These are phyloP conservation scores for Teunomyces gatunensis DNA, from an alignment of 805 yeast genomes.

Conservation along the genomic window DNA sequence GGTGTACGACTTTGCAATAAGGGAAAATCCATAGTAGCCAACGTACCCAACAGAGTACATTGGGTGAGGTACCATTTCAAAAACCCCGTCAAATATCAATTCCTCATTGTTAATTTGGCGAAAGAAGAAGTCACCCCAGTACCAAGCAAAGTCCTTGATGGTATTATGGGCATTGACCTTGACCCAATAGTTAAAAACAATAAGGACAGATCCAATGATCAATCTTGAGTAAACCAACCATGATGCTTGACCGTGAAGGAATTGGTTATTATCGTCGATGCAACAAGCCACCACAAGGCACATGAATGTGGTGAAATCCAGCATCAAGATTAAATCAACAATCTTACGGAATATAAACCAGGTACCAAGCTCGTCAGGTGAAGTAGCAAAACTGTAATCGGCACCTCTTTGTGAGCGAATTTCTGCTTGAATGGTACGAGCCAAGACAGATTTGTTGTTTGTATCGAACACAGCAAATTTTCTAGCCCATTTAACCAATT, in stretches of 20 bases:
- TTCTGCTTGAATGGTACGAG: constrained; percentile 38
- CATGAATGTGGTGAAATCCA: constrained; percentile 74
- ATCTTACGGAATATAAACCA: constrained; percentile 79
- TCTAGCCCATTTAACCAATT: constrained; percentile 52
- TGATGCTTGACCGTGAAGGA: constrained; percentile 37
- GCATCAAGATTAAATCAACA: constrained; percentile 81
- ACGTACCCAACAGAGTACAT: constrained; percentile 89
- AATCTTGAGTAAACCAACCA: constrained; percentile 51
- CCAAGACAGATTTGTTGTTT: constrained; percentile 27
- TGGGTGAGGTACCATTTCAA: constrained; percentile 88
- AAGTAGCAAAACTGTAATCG: constrained; percentile 23
- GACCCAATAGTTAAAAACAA: constrained; percentile 78
- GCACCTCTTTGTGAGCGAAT: constrained; percentile 39
- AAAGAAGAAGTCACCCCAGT: constrained; percentile 93
- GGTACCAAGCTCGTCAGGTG: constrained; percentile 75
- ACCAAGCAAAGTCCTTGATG: constrained; percentile 90
- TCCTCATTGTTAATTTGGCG: constrained; percentile 60
- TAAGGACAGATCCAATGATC: constrained; percentile 55
- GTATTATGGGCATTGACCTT: constrained; percentile 85
- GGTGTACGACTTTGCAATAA: constrained; percentile 70
- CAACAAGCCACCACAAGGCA: constrained; percentile 56
- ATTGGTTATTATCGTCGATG: constrained; percentile 34
- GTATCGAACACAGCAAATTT: constrained; percentile 41
- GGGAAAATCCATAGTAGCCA: constrained; percentile 82
- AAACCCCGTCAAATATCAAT: constrained; percentile 82